Conservation (phyloP, 2,329 filamentous ascomycete species). For the Aspergillus quadrilineatus region DNA sequence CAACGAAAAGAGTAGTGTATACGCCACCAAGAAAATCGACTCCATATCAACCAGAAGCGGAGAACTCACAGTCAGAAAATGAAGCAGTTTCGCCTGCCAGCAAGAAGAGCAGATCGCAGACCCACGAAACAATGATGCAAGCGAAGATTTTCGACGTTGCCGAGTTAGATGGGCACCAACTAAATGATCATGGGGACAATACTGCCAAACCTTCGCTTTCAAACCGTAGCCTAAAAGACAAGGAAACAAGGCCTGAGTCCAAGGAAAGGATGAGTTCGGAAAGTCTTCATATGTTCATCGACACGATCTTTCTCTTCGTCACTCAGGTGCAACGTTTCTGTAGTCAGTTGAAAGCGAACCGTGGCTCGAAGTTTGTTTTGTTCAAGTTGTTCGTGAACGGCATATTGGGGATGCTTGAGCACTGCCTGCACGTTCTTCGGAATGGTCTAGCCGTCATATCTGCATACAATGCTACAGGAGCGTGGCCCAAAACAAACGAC, state of each 20-base stretch:
- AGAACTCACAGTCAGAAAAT: not conserved
- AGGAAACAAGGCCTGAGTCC: slow-evolving; percentile 5
- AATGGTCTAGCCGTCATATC: slow-evolving; percentile 27
- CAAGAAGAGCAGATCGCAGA: slow-evolving; percentile 1
- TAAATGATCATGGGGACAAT: slow-evolving; percentile 19
- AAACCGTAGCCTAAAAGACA: slow-evolving; percentile 18
- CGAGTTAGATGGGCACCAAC: slow-evolving; percentile 37
- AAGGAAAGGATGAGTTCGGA: slow-evolving; percentile 21
- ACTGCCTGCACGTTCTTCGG: slow-evolving; percentile 31
- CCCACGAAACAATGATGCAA: slow-evolving; percentile 6
- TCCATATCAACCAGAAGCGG: slow-evolving; percentile 6
- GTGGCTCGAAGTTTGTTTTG: slow-evolving; percentile 22
- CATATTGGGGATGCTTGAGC: slow-evolving; percentile 31
- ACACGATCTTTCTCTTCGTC: slow-evolving; percentile 30
- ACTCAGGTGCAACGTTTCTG: slow-evolving; percentile 28
- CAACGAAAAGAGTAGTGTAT: slow-evolving; percentile 3
- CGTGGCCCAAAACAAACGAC: slow-evolving; percentile 30
- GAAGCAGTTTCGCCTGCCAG: slow-evolving; percentile 5
- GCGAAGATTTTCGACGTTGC: slow-evolving; percentile 30
- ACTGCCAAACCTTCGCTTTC: slow-evolving; percentile 22
- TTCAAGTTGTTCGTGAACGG: slow-evolving; percentile 23
- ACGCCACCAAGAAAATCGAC: slow-evolving; percentile 9
- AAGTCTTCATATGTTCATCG: slow-evolving; percentile 31
- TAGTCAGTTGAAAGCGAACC: slow-evolving; percentile 24
- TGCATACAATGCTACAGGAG: slow-evolving; percentile 33